A percentile compares a stretch with the other conserved stretches of the same genome.
Evolutionary conservation across 306 rosid genomes (phyloP).

Genomic region (Senna tora): DNA sequence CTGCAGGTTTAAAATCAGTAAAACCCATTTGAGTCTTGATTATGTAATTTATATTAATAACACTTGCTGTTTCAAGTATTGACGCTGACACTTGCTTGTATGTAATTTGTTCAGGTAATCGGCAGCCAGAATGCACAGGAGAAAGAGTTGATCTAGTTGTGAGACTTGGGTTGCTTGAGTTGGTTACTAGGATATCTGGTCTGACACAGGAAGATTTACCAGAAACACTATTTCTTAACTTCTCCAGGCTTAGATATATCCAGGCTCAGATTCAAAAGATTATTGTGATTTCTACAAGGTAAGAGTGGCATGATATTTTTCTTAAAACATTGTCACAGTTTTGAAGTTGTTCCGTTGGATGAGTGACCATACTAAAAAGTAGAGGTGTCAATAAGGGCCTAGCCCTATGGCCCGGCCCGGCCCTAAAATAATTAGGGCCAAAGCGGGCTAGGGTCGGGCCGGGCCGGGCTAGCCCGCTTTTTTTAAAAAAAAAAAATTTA

Average conservation of each 20-base stretch:
- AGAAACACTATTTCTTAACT: conserved; percentile 75
- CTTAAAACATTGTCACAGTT: background rate
- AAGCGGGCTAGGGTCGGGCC: too few relatives aligned
- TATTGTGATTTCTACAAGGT: conserved; percentile 79
- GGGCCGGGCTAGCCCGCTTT: too few relatives aligned
- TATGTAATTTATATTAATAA: background rate
- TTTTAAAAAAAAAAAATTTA: too few relatives aligned
- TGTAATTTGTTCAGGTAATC: conserved; percentile 50
- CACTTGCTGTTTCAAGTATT: conserved; percentile 10
- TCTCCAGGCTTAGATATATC: conserved; percentile 74
- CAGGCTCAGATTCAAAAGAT: conserved; percentile 92
- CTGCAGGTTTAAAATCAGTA: conserved; percentile 46
- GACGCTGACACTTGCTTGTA: conserved; percentile 6
- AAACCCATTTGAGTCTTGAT: background rate
- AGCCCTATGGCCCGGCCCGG: too few relatives aligned
- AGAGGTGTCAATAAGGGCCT: too few relatives aligned
- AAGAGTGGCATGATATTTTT: conserved; percentile 20
- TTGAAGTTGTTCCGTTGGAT: too few relatives aligned
- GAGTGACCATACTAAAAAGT: too few relatives aligned
- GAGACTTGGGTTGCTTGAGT: conserved; percentile 82
- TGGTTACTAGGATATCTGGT: conserved; percentile 68
- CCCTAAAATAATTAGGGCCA: too few relatives aligned
- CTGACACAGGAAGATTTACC: conserved; percentile 67
- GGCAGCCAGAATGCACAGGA: conserved; percentile 79
- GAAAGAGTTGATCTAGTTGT: conserved; percentile 69